A percentile compares a stretch with the other conserved stretches of the same genome.
phyloP scores from a whole-genome alignment of 1,284 basidiomycete genomes.

The Leccinum colubrinum region DNA sequence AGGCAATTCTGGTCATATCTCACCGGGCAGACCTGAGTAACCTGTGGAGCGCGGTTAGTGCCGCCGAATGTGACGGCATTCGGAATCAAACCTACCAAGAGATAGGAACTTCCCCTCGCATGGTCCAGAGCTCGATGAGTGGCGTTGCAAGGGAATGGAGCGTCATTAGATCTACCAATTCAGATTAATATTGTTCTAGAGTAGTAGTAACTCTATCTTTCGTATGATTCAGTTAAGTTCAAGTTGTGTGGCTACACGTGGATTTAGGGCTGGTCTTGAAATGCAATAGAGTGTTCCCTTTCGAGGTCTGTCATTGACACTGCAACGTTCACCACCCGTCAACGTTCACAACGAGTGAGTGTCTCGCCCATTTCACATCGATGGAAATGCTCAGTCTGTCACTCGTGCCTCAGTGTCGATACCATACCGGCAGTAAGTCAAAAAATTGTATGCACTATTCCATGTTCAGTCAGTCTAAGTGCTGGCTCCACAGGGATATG shows the following conservation, averaged over 20 bases:
- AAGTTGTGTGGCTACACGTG: conserved; percentile 11
- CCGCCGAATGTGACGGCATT: conserved; percentile 20
- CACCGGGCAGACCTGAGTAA: neutral
- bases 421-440: conserved; percentile 63
- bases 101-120: conserved; percentile 17
- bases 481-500: conserved; percentile 74
- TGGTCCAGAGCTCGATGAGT: conserved; percentile 6
- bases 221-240: neutral
- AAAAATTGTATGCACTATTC: neutral
- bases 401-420: conserved; percentile 50
- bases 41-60: neutral
- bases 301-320: conserved; percentile 2
- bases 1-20: neutral
- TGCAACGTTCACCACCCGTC: conserved; percentile 2
- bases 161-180: conserved; percentile 2
- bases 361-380: neutral
- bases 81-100: neutral
- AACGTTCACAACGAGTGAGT: conserved; percentile 21
- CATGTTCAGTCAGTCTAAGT: conserved; percentile 11
- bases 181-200: neutral
- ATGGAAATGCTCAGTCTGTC: neutral
- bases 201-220: neutral
- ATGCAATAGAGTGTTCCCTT: neutral
- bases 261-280: conserved; percentile 29
- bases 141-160: conserved; percentile 13